Conservation (phyloP, 805 yeast genomes). For the Komagataella ulmi region DNA sequence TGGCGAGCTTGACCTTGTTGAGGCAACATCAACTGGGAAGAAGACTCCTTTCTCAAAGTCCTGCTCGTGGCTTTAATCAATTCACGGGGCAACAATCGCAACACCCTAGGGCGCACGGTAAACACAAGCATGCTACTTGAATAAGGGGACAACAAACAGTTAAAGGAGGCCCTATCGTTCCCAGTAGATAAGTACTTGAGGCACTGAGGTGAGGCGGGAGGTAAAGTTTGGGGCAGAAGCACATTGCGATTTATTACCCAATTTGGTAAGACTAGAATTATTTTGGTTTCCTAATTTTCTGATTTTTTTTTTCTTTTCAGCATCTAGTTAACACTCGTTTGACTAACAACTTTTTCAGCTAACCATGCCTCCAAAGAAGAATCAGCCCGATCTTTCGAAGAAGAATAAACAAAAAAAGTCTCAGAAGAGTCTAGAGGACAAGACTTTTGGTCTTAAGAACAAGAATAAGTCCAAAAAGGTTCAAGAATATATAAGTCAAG, state of each 20-base stretch:
- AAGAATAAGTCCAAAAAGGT: slow-evolving; percentile 91
- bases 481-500: slow-evolving; percentile 58
- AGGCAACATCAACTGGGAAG: neutral
- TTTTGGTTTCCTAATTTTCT: neutral
- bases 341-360: neutral
- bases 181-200: neutral
- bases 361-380: slow-evolving; percentile 76
- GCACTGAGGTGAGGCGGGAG: neutral
- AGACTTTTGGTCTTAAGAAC: slow-evolving; percentile 86
- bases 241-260: neutral
- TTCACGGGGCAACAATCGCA: neutral
- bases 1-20: neutral
- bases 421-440: slow-evolving; percentile 60
- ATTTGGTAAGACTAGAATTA: neutral
- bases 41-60: neutral
- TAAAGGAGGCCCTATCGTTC: neutral
- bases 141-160: neutral
- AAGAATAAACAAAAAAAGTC: slow-evolving; percentile 49
- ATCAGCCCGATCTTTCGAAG: slow-evolving; percentile 42
- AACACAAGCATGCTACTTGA: slow-evolving; percentile 3
- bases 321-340: neutral
- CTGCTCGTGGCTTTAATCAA: neutral
- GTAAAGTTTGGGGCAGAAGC: neutral
- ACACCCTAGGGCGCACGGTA: slow-evolving; percentile 2
- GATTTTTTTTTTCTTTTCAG: neutral